phyloP scores from a whole-genome alignment of 2,329 filamentous ascomycete genomes.

The Fusarium tricinctum region DNA sequence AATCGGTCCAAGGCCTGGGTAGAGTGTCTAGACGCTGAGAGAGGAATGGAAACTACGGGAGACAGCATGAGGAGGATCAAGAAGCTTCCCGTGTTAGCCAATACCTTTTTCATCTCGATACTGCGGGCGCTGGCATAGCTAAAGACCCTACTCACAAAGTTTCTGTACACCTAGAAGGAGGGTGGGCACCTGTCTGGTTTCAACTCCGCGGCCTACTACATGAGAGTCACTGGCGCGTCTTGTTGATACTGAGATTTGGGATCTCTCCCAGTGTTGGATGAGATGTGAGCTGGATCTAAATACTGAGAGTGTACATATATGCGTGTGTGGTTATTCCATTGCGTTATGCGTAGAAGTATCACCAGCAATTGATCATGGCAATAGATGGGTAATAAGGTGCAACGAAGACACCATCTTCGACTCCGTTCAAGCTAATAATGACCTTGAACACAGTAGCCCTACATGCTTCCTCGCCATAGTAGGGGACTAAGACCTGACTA shows the following conservation, averaged over 20 bases:
- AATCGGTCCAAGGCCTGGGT: neutral
- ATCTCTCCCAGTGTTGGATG: neutral
- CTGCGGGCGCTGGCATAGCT: constrained; percentile 31
- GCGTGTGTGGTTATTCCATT: neutral
- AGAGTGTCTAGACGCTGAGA: constrained; percentile 9
- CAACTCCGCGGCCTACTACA: constrained; percentile 2
- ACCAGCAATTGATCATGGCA: neutral
- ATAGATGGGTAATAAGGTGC: neutral
- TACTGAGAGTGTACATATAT: neutral
- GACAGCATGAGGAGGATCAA: constrained; percentile 20
- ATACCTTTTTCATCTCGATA: constrained; percentile 17
- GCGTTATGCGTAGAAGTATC: neutral
- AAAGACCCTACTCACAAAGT: constrained; percentile 2
- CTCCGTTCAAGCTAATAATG: neutral
- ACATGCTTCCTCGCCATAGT: neutral
- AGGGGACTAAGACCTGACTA: neutral
- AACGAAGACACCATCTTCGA: neutral
- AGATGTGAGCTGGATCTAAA: neutral
- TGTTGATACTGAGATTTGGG: neutral
- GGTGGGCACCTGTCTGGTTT: constrained; percentile 1
- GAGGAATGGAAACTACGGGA: constrained; percentile 26
- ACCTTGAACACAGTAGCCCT: neutral
- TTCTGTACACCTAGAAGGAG: constrained; percentile 1
- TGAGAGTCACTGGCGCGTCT: neutral
- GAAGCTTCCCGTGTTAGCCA: constrained; percentile 16